Evolutionary conservation across 2,329 filamentous ascomycete species (phyloP), one percentile per base, ranked within the genome.

Genomic region (Tricladium varicosporioides): DNA sequence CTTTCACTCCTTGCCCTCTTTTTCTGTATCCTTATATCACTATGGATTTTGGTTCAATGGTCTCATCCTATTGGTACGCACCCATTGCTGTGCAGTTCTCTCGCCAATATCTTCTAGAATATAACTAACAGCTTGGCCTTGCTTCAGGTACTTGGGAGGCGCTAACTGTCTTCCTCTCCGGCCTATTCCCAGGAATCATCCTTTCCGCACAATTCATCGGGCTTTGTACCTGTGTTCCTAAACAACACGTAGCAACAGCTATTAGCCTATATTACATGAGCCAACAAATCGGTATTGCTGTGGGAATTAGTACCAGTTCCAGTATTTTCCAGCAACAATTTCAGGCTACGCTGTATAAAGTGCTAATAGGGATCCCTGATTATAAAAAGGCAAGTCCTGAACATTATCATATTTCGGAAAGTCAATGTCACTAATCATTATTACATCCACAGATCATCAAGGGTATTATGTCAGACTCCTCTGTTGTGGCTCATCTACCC

Each of bases 231-330:
- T 57, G 55, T 48, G 50, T 60, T 15, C 53, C 61, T 14, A 62
- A 62, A 43, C 49, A 63, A 56, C 33, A 63, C 31, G 60, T 63
- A 55, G 55, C 60, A 31, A 63, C 60, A 47, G 53, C 57, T 27
- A 63, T 63, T 27, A 58, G 60, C 49, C 59, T 62, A 53, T 63
- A 63, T 47, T 63, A 62, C 36, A 62, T 63, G 60, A 62, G 61
- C 27, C 60, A 63, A 47, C 61, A 63, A 47, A 54, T 63, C 19
- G 61, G 61, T 16, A 61, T 63, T 31, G 61, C 61, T 5, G 7
- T 63, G 11, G 61, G 61, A 5, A 63, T 60, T 15, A 59, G 54
- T 42, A 16, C 60, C 46, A 53, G 36, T 42, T 62, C 60, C 16
- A 54, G 48, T 15, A 36, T 63, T 48, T 32, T 62, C 15, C 58